Evolutionary conservation across 2,329 filamentous ascomycete species (phyloP), one percentile per base, ranked within the genome.

Genomic region (Botrytis fabae): DNA sequence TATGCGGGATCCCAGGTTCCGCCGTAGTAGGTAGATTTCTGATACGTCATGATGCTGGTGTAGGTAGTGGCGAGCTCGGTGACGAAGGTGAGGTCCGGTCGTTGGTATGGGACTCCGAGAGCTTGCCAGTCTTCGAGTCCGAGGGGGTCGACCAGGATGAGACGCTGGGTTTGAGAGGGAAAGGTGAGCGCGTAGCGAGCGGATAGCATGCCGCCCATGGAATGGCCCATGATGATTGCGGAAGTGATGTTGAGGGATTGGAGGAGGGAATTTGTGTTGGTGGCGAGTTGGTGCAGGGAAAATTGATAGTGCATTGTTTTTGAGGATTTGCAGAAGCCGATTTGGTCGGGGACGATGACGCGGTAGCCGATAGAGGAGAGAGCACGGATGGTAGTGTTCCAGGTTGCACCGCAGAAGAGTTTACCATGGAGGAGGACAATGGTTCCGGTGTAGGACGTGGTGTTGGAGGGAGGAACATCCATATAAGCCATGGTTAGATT

Each of bases 251-350:
- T 81, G 35, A 88, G 81, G 2, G 82, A 80, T 65, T 82, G 75
- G 16, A 88, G 81, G 8, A 89, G 80, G n/a, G 80, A 81, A 59
- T 83, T 81, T 20, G 85, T 88, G 81, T 88, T 88, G 75, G 81
- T 81, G 2, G 85, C 84, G 10, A 88, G 80, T 78, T 88, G 86
- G 46, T 85, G 82, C 12, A 88, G 81, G 40, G 83, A 86, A 80
- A 86, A 88, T 77, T 88, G 86, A 78, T 88, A 88, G 20, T 77
- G 76, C 1, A 78, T 77, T 0, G 86, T 85, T 79, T 88, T 88
- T 40, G 84, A 83, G 14, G 86, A 88, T 79, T 88, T 88, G 83
- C 86, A 89, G 80, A 87, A 89, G 73, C 87, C 86, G 64, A 89
- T 80, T 75, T 88, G 86, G 75, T 89, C 87, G 0, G 54, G 86